Evolutionary conservation across 257 asterid genomes (phyloP).

Genomic region (Vinca minor): DNA sequence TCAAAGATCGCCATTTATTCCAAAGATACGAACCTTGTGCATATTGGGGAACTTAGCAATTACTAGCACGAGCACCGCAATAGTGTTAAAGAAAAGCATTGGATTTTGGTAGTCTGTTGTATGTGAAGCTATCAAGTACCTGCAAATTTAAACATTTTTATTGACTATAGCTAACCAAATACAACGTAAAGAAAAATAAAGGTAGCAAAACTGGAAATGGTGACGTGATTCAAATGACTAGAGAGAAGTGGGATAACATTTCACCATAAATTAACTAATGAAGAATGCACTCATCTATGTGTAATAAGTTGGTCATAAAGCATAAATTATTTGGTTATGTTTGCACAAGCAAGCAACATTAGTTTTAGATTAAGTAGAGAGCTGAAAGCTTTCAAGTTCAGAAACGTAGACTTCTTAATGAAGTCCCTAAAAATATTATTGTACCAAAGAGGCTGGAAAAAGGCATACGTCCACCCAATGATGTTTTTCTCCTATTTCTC

Average conservation of each 20-base stretch:
- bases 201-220: background rate
- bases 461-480: too few species aligned
- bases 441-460: background rate
- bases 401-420: background rate
- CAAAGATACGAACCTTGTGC: slow-evolving; percentile 90
- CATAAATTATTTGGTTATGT: background rate
- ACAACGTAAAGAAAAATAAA: background rate
- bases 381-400: background rate
- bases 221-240: too few species aligned
- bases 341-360: background rate
- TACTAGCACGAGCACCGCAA: slow-evolving; percentile 63
- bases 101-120: slow-evolving; percentile 82
- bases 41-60: slow-evolving; percentile 81
- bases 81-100: slow-evolving; percentile 68
- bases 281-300: background rate
- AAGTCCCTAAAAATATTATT: background rate
- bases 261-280: background rate
- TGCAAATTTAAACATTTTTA: slow-evolving; percentile 21
- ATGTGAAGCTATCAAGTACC: slow-evolving; percentile 83
- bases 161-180: background rate
- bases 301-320: background rate
- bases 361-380: background rate
- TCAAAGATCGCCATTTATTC: slow-evolving; percentile 70
- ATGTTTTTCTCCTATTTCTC: too few species aligned
- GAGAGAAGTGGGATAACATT: background rate